Evolutionary conservation across 192 early-diverging fungal species (phyloP).

Genomic region (Lunasporangiospora selenospora): DNA sequence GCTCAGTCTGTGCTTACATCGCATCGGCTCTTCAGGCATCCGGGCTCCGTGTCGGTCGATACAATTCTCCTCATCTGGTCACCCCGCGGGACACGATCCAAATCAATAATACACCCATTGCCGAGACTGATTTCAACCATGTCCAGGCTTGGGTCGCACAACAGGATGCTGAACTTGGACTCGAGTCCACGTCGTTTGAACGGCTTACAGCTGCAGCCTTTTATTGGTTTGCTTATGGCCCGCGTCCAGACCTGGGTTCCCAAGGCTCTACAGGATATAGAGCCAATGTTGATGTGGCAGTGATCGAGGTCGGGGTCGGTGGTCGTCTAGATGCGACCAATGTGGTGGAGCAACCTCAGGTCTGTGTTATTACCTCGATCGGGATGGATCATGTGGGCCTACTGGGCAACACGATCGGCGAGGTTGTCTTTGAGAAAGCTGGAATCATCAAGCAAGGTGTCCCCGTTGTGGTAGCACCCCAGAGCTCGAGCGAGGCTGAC

Average conservation of each 20-base stretch:
- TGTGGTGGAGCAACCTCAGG: conserved; percentile 66
- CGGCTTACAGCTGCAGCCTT: conserved; percentile 61
- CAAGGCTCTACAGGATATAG: conserved; percentile 65
- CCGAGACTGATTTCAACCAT: conserved; percentile 74
- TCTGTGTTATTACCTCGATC: conserved; percentile 78
- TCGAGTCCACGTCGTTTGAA: conserved; percentile 75
- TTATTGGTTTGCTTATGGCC: conserved; percentile 75
- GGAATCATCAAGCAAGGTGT: conserved; percentile 74
- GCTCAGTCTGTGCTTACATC: conserved; percentile 81
- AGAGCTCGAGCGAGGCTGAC: conserved; percentile 55
- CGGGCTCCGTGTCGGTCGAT: conserved; percentile 74
- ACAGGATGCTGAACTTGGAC: conserved; percentile 47
- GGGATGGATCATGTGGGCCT: conserved; percentile 80
- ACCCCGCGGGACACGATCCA: conserved; percentile 92
- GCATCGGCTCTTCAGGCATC: conserved; percentile 71
- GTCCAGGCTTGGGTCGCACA: conserved; percentile 69
- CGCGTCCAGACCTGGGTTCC: conserved; percentile 79
- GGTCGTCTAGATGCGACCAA: conserved; percentile 88
- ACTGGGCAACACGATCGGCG: conserved; percentile 73
- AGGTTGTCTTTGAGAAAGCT: conserved; percentile 84
- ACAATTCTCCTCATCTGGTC: conserved; percentile 92
- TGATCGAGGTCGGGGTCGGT: conserved; percentile 86
- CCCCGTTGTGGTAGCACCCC: conserved; percentile 59
- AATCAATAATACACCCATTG: conserved; percentile 85
- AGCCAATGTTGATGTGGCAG: conserved; percentile 69